Evolutionary conservation across 169 alveolate species (phyloP), one percentile per base, ranked within the genome.

Genomic region (Plasmodium sp.): DNA sequence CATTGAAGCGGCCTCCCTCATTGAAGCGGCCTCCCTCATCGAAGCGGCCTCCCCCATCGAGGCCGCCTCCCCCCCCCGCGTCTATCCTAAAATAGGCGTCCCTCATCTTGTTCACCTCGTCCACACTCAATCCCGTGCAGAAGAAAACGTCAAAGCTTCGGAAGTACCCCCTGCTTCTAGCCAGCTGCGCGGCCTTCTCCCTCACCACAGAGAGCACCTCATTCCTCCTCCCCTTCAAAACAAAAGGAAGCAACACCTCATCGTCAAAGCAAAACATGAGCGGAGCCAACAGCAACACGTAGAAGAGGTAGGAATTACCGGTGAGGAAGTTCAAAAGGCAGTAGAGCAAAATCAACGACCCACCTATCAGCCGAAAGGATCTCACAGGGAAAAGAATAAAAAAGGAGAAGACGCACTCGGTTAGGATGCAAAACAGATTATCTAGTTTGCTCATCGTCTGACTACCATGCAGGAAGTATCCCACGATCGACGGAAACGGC

Each of bases 241-340:
- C 72, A 80, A 90, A 39, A n/a, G 22, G 74, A 0, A 90, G 43
- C 45, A 90, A 62, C 27, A 90, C 34, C 22, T 79, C 77, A 81
- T 90, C 94, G 39, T 90, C 94, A 72, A 90, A 90, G 27, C 94
- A 90, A 90, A 41, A 90, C 86, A 74, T 74, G 6, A 90, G 62
- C 6, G 94, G 94, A n/a, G 94, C 94, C 9, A 90, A 10, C 7
- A 90, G 74, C 18, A 90, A 45, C 39, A 90, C 67, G n/a, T 90
- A 90, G 67, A 80, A 90, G 9, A 90, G 54, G 71, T 90, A 90
- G 0, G 91, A 90, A 90, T 90, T 90, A 22, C 84, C 92, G 1
- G 67, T 43, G 4, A 90, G 1, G 14, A 90, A 90, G 81, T 90
- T 90, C 12, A 90, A 16, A 6, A 90, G 6, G 39, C 94, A 90